Base-by-base conservation (phyloP, 1,139 yeast genomes). In the Sugiyamaella japonica region DNA sequence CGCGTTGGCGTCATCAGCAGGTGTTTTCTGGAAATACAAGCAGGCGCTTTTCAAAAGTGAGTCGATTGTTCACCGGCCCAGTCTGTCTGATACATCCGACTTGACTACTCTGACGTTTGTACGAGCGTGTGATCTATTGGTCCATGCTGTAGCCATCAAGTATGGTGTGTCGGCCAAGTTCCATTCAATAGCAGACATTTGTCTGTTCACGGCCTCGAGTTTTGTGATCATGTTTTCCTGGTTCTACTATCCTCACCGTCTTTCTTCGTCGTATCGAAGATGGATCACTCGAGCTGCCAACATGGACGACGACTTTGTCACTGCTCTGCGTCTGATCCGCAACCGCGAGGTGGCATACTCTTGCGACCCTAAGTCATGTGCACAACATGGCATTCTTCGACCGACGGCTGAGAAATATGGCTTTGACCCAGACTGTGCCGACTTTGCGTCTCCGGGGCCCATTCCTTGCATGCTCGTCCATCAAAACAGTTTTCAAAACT, bases 211-310 rank as follows among this genome's bases (percentile, higher is more conserved):
- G 3, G 54, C 59, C 5, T 59, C 67, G 2, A 59, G 62, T 38
- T 63, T 57, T 43, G 63, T 72, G 25, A 72, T 76, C 48, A 75
- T 76, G 78, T 71, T 67, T 58, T 55, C 70, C 29, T 76, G 79
- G 79, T 72, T 73, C 55, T 74, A 63, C 57, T 58, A 65, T 48
- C 79, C 79, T 1, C 66, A 68, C 12, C 65, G 65, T 39, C 61
- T 76, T 34, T 72, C 76, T 6, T 68, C 69, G 4, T 66, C 72
- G n/a, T 76, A 76, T 59, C 66, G 68, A 28, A 62, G 64, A 39
- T 76, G 80, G 80, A 74, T 76, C 58, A 70, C 78, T 9, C 66
- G 68, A 53, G 76, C 77, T 16, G 76, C 79, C 5, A 64, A 68
- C 40, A 70, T 75, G 70, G 79, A 76, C 58, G 65, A 63, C 12